phyloP scores from a whole-genome alignment of 1,284 basidiomycete species.

The Gymnopus androsaceus region DNA sequence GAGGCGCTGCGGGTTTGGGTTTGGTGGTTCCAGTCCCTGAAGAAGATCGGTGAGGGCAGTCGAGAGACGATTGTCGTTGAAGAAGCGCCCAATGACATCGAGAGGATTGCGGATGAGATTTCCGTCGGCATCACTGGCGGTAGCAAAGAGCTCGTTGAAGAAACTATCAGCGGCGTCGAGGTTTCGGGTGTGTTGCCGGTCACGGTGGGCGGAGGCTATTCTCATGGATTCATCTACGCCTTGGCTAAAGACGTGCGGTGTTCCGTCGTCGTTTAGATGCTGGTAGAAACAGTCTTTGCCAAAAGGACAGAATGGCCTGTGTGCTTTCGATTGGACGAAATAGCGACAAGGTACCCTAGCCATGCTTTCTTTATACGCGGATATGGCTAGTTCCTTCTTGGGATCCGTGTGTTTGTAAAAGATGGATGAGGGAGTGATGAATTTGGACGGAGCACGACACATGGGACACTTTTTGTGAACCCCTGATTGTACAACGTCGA shows the following conservation, averaged over 20 bases:
- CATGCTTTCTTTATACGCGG: slow-evolving; percentile 72
- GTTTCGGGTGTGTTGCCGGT: neutral
- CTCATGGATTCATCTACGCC: slow-evolving; percentile 58
- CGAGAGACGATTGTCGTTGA: slow-evolving; percentile 7
- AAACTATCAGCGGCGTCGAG: slow-evolving; percentile 2
- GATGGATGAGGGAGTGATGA: slow-evolving; percentile 67
- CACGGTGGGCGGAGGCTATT: slow-evolving; percentile 23
- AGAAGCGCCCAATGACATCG: slow-evolving; percentile 7
- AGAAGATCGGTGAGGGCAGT: slow-evolving; percentile 1
- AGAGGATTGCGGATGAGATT: slow-evolving; percentile 7
- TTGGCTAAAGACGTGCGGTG: slow-evolving; percentile 52
- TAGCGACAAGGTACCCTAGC: slow-evolving; percentile 67
- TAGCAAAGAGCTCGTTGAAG: slow-evolving; percentile 11
- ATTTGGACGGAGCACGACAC: slow-evolving; percentile 63
- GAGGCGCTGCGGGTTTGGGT: neutral
- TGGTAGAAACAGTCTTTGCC: slow-evolving; percentile 77
- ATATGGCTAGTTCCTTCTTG: slow-evolving; percentile 51
- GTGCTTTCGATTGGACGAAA: slow-evolving; percentile 54
- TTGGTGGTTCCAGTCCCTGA: neutral
- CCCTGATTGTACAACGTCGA: slow-evolving; percentile 52
- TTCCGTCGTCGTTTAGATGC: slow-evolving; percentile 66
- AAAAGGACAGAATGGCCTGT: slow-evolving; percentile 65
- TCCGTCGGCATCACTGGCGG: slow-evolving; percentile 5
- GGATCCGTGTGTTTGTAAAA: slow-evolving; percentile 58
- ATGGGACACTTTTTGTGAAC: slow-evolving; percentile 75